Base-by-base conservation (phyloP, 2,329 filamentous ascomycete genomes). In the Chalaropsis ovoidea region DNA sequence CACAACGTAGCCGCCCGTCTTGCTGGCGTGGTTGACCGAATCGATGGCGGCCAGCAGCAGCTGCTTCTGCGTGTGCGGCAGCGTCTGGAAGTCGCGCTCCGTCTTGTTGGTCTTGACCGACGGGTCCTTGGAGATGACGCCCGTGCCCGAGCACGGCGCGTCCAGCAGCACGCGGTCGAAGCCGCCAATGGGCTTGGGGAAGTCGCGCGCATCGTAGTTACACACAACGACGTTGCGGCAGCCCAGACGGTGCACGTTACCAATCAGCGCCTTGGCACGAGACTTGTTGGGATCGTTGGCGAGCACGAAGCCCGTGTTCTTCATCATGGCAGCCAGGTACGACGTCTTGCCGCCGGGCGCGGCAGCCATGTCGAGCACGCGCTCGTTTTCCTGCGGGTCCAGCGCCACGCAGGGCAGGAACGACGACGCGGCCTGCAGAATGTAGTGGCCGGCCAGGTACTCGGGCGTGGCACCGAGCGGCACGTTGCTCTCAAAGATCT, bases 41-140 rank as follows among this genome's bases (percentile, higher is more conserved):
- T 99, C 94, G 69, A 99, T 96, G 61, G 94, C 94, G 7, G 91
- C 85, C 35, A 99, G 83, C 13, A 99, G 79, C 65, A 99, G 82
- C 77, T 97, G 92, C 76, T 96, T 96, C 76, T 99, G 94, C 67
- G 90, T 83, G 76, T 99, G 94, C 0, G 94, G 92, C 63, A 99
- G 84, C 72, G 88, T 85, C 75, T 96, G 84, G 79, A 99, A 99
- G 76, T 99, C 94, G 70, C 87, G 87, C 74, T 95, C 90, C 11
- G 89, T 95, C 81, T 97, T 97, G 80, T 96, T 97, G 27, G 93
- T 97, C 82, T 99, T 99, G 71, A 99, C 91, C 69, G 88, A 90
- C 41, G 93, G 85, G 76, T 99, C 94, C 79, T 99, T 99, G 69
- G 91, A 88, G 70, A 99, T 99, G 73, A 99, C 94, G 72, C 94